Percentiles rank a stretch among this genome's conserved stretches.
Evolutionary conservation across 1,139 yeast genomes (phyloP).

Genomic region (Sugiyamaella pinicola): DNA sequence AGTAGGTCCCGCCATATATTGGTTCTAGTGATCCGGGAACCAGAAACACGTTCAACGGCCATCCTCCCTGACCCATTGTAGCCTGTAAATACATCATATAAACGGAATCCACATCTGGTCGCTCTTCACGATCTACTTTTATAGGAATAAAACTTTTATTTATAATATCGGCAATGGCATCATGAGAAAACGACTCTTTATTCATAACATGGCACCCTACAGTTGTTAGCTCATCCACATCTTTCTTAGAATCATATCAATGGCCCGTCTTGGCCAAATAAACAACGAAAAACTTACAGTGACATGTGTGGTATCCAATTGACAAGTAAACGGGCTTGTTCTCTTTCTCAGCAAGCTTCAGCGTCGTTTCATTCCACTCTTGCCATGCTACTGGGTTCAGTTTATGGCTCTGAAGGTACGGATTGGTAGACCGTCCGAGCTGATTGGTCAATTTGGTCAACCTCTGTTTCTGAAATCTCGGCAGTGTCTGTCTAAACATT

Average conservation of each 20-base stretch:
- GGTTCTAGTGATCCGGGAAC: conserved; percentile 43
- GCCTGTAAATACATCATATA: conserved; percentile 46
- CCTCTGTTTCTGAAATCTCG: conserved; percentile 18
- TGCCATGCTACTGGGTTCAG: conserved; percentile 45
- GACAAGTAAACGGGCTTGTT: conserved; percentile 44
- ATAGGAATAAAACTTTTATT: conserved; percentile 43
- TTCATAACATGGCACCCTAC: conserved; percentile 46
- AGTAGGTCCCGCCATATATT: conserved; percentile 45
- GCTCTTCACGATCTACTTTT: conserved; percentile 45
- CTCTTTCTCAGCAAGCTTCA: conserved; percentile 38
- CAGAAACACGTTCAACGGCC: conserved; percentile 47
- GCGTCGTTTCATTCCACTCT: conserved; percentile 42
- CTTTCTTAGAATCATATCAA: too few relatives aligned
- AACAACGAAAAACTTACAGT: too few relatives aligned
- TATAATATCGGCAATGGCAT: conserved; percentile 38
- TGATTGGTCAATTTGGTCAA: conserved; percentile 28
- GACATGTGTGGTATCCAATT: conserved; percentile 46
- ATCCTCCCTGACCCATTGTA: conserved; percentile 46
- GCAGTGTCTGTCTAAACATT: conserved; percentile 21
- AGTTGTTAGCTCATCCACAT: too few relatives aligned
- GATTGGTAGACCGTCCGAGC: conserved; percentile 35
- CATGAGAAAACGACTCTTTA: conserved; percentile 40
- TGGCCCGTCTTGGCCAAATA: too few relatives aligned
- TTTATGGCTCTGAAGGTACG: conserved; percentile 37
- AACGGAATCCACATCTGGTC: conserved; percentile 45